Evolutionary conservation across 2,329 filamentous ascomycete species (phyloP).

Genomic region (Colletotrichum incanum): DNA sequence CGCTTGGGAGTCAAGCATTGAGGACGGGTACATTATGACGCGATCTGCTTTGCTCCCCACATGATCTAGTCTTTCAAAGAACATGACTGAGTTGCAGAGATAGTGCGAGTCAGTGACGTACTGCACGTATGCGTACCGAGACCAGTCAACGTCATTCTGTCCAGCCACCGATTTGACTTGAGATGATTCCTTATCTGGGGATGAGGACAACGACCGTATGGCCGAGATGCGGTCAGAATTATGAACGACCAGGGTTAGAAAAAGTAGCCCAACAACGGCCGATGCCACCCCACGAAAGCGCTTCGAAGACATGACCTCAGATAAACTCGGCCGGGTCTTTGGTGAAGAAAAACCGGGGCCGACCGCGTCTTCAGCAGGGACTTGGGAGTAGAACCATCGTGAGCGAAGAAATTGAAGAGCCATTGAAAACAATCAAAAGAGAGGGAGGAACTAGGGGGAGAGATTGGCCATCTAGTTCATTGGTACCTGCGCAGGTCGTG

Average conservation of each 20-base stretch:
- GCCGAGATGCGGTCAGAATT: neutral
- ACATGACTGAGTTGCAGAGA: slow-evolving; percentile 67
- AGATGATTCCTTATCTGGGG: neutral
- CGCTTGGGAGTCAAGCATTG: slow-evolving; percentile 54
- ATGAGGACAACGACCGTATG: neutral
- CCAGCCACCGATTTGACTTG: neutral
- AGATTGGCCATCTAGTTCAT: neutral
- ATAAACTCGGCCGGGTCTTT: neutral
- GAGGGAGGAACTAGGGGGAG: neutral
- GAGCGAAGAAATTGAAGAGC: neutral
- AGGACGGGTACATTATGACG: slow-evolving; percentile 62
- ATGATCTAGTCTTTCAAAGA: slow-evolving; percentile 61
- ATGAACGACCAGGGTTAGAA: neutral
- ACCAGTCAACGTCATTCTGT: slow-evolving; percentile 55
- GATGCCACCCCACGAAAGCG: neutral
- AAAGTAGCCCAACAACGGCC: neutral
- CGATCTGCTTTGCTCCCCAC: slow-evolving; percentile 61
- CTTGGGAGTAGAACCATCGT: neutral
- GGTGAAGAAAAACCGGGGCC: neutral
- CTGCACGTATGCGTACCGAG: slow-evolving; percentile 63
- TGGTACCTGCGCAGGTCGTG: neutral
- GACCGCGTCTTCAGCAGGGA: neutral
- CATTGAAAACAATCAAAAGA: neutral
- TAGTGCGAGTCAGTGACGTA: slow-evolving; percentile 65
- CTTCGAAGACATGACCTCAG: neutral